Percentiles rank a stretch among this genome's conserved stretches.
Evolutionary conservation across 2,329 filamentous ascomycete genomes (phyloP).

Genomic region (Fusarium staphyleae): DNA sequence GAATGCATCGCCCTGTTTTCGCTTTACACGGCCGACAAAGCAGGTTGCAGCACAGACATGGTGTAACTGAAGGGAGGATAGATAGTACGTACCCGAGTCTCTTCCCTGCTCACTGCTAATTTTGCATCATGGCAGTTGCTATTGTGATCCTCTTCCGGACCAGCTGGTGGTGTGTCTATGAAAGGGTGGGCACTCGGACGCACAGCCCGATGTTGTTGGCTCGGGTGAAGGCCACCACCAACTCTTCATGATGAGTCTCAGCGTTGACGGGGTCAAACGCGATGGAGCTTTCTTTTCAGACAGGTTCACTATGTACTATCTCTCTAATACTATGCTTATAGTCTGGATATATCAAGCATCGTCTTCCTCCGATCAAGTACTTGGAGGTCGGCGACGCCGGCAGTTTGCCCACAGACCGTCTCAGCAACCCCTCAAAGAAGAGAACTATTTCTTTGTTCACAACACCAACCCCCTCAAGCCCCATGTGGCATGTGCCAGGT

Average conservation of each 20-base stretch:
- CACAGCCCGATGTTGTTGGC: no score
- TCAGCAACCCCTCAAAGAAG: conserved; percentile 13
- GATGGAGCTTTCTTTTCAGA: no score
- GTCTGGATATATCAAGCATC: no score
- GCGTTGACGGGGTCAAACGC: no score
- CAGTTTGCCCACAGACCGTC: conserved; percentile 18
- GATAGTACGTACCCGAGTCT: not conserved
- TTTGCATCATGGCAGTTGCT: conserved; percentile 12
- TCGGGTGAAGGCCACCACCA: no score
- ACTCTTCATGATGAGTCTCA: no score
- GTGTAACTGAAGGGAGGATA: not conserved
- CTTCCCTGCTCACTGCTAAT: conserved; percentile 16
- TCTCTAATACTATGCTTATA: no score
- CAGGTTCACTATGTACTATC: no score
- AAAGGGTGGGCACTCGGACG: not conserved
- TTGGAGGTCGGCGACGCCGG: not conserved
- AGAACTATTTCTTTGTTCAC: conserved; percentile 18
- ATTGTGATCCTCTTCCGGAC: conserved; percentile 28
- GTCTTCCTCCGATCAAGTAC: no score
- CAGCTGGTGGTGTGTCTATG: not conserved
- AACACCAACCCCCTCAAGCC: conserved; percentile 4
- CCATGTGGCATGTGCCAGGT: conserved; percentile 1
- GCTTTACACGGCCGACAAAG: conserved; percentile 14
- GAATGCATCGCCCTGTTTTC: not conserved
- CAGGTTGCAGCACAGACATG: not conserved